phyloP scores from a whole-genome alignment of 306 rosid species.

The Boehmeria nivea region DNA sequence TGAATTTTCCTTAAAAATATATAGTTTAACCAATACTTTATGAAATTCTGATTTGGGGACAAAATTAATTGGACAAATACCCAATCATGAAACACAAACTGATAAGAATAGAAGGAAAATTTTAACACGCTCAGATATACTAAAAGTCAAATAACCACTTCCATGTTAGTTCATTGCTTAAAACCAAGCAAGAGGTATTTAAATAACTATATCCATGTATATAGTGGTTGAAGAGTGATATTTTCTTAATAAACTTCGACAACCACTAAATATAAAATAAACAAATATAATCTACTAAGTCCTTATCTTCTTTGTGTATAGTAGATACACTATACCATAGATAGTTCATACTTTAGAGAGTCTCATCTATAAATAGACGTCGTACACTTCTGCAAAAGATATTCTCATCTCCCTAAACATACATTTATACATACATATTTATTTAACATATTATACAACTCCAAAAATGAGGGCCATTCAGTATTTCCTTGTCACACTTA shows the following conservation, averaged over 20 bases:
- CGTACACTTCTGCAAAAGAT: neutral
- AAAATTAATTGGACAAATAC: too few relatives aligned
- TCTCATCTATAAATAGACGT: conserved; percentile 1
- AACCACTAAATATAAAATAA: neutral
- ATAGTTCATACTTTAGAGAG: neutral
- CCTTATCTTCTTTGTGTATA: neutral
- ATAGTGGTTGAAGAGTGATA: neutral
- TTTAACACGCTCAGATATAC: neutral
- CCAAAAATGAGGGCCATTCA: neutral
- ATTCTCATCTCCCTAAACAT: neutral
- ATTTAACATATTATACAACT: neutral
- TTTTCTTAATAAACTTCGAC: neutral
- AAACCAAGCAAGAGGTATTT: neutral
- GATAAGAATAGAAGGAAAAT: too few relatives aligned
- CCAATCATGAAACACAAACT: too few relatives aligned
- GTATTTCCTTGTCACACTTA: neutral
- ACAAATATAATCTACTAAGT: neutral
- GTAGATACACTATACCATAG: neutral
- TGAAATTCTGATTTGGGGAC: too few relatives aligned
- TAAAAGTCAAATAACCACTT: conserved; percentile 1
- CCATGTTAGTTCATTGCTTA: neutral
- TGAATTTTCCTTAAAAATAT: too few relatives aligned
- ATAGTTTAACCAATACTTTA: too few relatives aligned
- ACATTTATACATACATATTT: neutral
- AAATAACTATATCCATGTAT: neutral